phyloP scores from a whole-genome alignment of 768 basidiomycete genomes.

The Tricholomella constricta region DNA sequence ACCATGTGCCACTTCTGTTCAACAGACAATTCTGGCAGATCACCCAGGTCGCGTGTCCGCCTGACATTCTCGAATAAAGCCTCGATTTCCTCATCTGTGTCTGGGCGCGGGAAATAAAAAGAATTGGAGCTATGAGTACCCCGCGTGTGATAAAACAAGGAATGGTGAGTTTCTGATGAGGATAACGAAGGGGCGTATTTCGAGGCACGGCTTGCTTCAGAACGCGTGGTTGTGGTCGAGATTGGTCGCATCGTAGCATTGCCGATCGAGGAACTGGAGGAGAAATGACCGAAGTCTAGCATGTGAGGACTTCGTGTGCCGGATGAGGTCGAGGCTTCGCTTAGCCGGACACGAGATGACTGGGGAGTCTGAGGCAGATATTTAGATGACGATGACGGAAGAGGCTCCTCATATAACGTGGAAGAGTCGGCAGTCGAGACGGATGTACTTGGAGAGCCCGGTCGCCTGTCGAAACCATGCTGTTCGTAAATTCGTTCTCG shows the following conservation, averaged over 20 bases:
- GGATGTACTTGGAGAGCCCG: conserved; percentile 53
- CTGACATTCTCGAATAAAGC: conserved; percentile 77
- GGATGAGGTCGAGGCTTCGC: conserved; percentile 58
- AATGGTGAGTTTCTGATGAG: conserved; percentile 48
- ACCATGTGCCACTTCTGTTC: conserved; percentile 95
- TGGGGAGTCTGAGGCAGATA: conserved; percentile 36
- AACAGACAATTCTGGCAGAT: conserved; percentile 59
- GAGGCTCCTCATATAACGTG: conserved; percentile 56
- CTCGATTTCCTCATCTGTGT: conserved; percentile 76
- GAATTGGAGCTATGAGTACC: conserved; percentile 53
- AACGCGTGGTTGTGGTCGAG: conserved; percentile 54
- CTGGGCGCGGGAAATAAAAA: conserved; percentile 79
- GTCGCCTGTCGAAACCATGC: conserved; percentile 35
- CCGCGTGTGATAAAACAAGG: conserved; percentile 55
- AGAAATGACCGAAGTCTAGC: conserved; percentile 54
- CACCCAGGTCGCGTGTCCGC: conserved; percentile 65
- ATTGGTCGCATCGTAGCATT: conserved; percentile 47
- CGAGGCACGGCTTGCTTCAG: conserved; percentile 60
- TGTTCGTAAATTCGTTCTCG: conserved; percentile 55
- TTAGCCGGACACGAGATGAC: conserved; percentile 47
- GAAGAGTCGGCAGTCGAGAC: conserved; percentile 59
- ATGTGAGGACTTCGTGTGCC: conserved; percentile 49
- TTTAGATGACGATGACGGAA: conserved; percentile 33
- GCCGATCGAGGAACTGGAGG: conserved; percentile 23
- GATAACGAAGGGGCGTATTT: conserved; percentile 63